A percentile compares a stretch with the other conserved stretches of the same genome.
Evolutionary conservation across 1,139 yeast genomes (phyloP).

Genomic region (Suhomyces kunorum): DNA sequence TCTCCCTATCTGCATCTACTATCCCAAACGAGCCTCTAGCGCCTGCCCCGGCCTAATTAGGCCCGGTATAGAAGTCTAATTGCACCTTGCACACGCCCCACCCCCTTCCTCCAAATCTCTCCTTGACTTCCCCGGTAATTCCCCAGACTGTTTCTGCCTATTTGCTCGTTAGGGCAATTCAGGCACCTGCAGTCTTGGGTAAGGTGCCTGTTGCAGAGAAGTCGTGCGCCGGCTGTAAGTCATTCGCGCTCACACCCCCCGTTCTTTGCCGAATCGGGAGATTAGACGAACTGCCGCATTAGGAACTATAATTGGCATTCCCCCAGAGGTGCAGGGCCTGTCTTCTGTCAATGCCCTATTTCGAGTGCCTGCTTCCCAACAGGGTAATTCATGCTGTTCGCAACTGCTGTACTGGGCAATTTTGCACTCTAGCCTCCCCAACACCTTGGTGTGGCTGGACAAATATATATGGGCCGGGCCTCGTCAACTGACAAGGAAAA

Average conservation of each 20-base stretch:
- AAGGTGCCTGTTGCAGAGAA: neutral
- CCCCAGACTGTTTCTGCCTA: neutral
- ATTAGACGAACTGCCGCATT: conserved; percentile 17
- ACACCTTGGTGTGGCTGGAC: neutral
- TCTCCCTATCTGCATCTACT: too few relatives aligned
- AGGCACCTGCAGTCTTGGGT: conserved; percentile 4
- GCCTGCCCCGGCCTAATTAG: neutral
- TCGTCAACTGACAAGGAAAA: conserved; percentile 9
- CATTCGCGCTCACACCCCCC: neutral
- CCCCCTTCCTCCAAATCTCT: neutral
- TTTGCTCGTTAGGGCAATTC: conserved; percentile 6
- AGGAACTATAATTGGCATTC: conserved; percentile 15
- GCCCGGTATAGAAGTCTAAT: too few relatives aligned
- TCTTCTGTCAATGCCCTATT: neutral
- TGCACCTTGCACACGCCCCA: too few relatives aligned
- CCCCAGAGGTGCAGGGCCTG: too few relatives aligned
- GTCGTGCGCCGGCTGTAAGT: neutral
- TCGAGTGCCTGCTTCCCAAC: conserved; percentile 10
- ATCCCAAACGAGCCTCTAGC: too few relatives aligned
- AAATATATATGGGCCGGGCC: conserved; percentile 8
- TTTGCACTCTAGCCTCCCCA: neutral
- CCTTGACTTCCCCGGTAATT: neutral
- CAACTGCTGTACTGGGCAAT: conserved; percentile 13
- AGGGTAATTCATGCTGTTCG: conserved; percentile 8
- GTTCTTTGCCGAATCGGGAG: conserved; percentile 12